Percentiles rank a stretch among this genome's conserved stretches.
These are phyloP conservation scores for Diaporthe aspalathi DNA, from an alignment of 2,329 filamentous ascomycete genomes.

Conservation along the genomic window DNA sequence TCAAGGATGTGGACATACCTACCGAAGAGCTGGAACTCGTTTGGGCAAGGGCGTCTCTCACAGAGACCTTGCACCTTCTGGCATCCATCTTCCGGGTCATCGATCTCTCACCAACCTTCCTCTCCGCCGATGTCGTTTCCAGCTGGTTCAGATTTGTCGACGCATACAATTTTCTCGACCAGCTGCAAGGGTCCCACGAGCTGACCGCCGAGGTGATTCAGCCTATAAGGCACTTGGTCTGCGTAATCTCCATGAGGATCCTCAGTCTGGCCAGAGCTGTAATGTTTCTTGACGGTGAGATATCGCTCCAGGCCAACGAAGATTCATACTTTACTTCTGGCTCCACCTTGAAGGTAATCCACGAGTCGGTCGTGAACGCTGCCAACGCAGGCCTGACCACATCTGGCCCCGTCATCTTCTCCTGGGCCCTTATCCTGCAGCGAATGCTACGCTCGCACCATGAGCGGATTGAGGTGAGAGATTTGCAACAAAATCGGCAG, in stretches of 20 bases:
- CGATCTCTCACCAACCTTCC: constrained; percentile 67
- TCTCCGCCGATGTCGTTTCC: constrained; percentile 68
- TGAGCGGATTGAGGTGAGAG: constrained; percentile 69
- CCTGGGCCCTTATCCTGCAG: constrained; percentile 83
- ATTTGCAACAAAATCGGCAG: constrained; percentile 68
- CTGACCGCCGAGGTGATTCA: constrained; percentile 63
- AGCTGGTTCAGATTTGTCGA: constrained; percentile 82
- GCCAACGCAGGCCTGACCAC: constrained; percentile 67
- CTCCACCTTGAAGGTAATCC: constrained; percentile 77
- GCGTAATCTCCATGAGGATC: constrained; percentile 77
- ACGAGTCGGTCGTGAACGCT: constrained; percentile 74
- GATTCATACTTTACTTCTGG: constrained; percentile 76
- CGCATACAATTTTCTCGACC: constrained; percentile 75
- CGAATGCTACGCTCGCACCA: constrained; percentile 74
- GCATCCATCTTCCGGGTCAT: constrained; percentile 79
- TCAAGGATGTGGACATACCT: constrained; percentile 44
- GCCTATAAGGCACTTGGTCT: constrained; percentile 76
- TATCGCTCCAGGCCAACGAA: constrained; percentile 53
- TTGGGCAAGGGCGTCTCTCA: constrained; percentile 73
- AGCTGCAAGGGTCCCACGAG: constrained; percentile 65
- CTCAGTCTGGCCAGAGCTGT: constrained; percentile 73
- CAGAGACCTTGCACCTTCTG: constrained; percentile 79
- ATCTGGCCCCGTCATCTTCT: constrained; percentile 79
- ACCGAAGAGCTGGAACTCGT: constrained; percentile 66
- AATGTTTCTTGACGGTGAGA: constrained; percentile 65